phyloP scores from a whole-genome alignment of 2,329 filamentous ascomycete species.

The Sporothrix luriei region DNA sequence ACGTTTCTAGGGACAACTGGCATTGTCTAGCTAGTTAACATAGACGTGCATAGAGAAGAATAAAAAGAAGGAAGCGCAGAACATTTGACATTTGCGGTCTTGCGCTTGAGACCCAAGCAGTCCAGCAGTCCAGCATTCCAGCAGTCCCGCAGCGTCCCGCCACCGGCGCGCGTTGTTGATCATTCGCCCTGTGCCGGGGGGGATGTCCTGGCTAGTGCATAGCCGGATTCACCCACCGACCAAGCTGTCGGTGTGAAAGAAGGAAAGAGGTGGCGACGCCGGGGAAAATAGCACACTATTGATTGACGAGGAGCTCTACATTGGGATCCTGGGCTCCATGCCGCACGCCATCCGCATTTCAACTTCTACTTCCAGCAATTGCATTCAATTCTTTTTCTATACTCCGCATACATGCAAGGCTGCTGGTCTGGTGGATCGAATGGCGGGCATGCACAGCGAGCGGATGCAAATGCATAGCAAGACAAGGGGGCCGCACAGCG shows the following conservation, averaged over 20 bases:
- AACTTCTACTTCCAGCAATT: no score
- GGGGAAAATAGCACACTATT: neutral
- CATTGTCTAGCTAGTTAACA: neutral
- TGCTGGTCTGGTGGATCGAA: neutral
- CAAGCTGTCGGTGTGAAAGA: neutral
- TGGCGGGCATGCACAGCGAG: neutral
- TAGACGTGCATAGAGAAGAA: neutral
- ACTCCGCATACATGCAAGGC: neutral
- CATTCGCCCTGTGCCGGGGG: neutral
- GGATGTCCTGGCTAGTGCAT: no score
- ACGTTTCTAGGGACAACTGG: neutral
- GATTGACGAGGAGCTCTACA: no score
- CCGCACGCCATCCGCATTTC: no score
- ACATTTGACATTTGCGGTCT: no score
- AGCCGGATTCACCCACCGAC: neutral
- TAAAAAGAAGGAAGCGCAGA: neutral
- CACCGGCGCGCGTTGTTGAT: neutral
- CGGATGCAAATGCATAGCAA: neutral
- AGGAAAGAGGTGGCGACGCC: neutral
- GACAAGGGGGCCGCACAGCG: neutral
- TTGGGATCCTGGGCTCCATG: no score
- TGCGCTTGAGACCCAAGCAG: neutral
- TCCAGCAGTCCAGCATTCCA: neutral
- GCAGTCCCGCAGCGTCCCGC: slow-evolving; percentile 8
- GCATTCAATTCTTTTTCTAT: neutral